Percentiles rank a stretch among this genome's conserved stretches.
These are phyloP conservation scores for Eutrema salsugineum DNA, from an alignment of 441 rosid species.

Conservation along the genomic window DNA sequence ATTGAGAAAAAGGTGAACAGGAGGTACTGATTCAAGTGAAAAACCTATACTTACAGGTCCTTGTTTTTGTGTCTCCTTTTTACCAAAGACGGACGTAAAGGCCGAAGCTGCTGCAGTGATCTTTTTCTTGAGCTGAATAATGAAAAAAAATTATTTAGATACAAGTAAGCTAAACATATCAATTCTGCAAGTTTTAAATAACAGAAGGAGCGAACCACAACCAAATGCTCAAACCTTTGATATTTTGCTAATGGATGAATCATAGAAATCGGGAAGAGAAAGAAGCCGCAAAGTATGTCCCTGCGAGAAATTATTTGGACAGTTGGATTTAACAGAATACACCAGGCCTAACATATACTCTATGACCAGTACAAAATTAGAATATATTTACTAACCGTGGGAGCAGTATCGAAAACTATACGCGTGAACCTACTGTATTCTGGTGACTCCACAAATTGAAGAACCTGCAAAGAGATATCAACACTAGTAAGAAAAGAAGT, in stretches of 20 bases:
- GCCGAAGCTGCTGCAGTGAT: slow-evolving; percentile 69
- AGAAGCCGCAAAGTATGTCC: slow-evolving; percentile 85
- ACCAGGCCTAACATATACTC: not conserved
- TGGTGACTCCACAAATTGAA: slow-evolving; percentile 68
- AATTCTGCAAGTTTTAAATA: not conserved
- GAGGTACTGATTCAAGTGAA: not conserved
- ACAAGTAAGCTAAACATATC: not conserved
- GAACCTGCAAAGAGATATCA: slow-evolving; percentile 49
- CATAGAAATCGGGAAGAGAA: slow-evolving; percentile 78
- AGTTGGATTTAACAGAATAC: not conserved
- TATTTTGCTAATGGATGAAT: slow-evolving; percentile 75
- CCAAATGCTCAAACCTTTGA: slow-evolving; percentile 47
- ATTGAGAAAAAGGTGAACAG: not conserved
- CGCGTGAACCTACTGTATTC: slow-evolving; percentile 68
- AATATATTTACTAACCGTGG: slow-evolving; percentile 51
- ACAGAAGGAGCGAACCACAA: not conserved
- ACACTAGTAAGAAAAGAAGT: not conserved
- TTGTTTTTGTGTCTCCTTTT: slow-evolving; percentile 38
- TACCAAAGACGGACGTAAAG: slow-evolving; percentile 61
- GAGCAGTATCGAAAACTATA: slow-evolving; percentile 82
- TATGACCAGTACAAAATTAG: not conserved
- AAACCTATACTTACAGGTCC: slow-evolving; percentile 45
- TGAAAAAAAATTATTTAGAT: slow-evolving; percentile 1
- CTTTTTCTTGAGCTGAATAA: slow-evolving; percentile 61
- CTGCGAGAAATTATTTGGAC: slow-evolving; percentile 30